Percentiles rank a stretch among this genome's conserved stretches.
These are phyloP conservation scores for Coniochaeta hoffmannii DNA, from an alignment of 2,329 filamentous ascomycete genomes.

Conservation along the genomic window DNA sequence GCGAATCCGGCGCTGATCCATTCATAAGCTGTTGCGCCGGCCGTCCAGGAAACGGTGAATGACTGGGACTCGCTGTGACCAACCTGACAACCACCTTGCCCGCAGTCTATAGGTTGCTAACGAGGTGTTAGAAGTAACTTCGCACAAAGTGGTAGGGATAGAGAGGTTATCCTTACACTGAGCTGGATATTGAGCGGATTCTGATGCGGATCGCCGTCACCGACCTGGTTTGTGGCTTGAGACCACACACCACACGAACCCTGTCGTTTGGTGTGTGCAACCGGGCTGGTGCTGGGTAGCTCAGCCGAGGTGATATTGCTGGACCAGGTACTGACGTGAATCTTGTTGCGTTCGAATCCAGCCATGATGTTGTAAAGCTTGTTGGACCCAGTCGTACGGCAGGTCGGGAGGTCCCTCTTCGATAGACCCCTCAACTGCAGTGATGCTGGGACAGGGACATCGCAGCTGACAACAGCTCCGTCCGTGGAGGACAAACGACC, in stretches of 20 bases:
- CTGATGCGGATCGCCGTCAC: constrained; percentile 4
- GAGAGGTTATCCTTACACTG: background rate
- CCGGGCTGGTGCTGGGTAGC: no score
- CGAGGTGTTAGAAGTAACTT: no score
- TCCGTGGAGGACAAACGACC: background rate
- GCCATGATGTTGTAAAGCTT: no score
- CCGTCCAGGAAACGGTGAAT: constrained; percentile 1
- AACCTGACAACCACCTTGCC: background rate
- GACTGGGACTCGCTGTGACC: background rate
- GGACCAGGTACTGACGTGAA: no score
- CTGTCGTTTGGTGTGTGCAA: background rate
- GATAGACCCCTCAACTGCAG: no score
- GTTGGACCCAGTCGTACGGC: no score
- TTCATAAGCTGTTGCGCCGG: background rate
- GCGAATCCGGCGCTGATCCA: constrained; percentile 7
- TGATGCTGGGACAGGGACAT: background rate
- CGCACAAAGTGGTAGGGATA: no score
- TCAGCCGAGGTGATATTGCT: no score
- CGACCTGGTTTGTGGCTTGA: background rate
- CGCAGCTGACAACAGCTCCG: constrained; percentile 5
- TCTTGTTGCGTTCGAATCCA: no score
- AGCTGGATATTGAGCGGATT: constrained; percentile 2
- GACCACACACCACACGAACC: background rate
- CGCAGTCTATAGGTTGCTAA: no score
- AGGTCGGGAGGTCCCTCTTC: no score